These are phyloP conservation scores for Pythium pyrilobum DNA, from an alignment of 352 stramenopile species.

Conservation along the genomic window DNA sequence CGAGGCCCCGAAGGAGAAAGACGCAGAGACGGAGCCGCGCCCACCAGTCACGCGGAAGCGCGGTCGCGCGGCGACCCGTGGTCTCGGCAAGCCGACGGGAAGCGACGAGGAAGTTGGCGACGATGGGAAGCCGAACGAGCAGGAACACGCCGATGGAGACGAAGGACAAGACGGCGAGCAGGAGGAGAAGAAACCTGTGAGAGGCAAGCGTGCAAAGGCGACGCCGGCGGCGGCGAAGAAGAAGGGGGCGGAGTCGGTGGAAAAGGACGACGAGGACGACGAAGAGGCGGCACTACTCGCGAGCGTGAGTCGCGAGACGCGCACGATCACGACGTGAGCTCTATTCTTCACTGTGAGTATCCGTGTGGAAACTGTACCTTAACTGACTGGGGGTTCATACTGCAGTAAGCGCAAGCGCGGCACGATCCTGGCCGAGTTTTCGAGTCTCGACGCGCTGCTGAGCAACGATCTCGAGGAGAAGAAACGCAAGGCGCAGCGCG, in stretches of 20 bases:
- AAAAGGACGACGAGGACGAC: constrained; percentile 22
- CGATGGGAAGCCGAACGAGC: background rate
- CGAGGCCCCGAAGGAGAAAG: background rate
- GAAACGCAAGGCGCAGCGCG: constrained; percentile 48
- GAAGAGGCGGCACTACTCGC: constrained; percentile 36
- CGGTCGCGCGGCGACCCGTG: background rate
- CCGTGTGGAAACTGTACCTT: background rate
- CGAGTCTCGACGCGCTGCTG: constrained; percentile 72
- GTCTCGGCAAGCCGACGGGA: background rate
- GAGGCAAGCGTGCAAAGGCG: background rate
- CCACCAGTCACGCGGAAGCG: background rate
- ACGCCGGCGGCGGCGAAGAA: background rate
- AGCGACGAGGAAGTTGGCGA: background rate
- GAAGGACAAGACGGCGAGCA: background rate
- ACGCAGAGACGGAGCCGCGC: background rate
- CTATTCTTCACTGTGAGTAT: background rate
- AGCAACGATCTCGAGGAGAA: constrained; percentile 51
- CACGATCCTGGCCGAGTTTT: constrained; percentile 56
- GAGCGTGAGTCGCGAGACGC: constrained; percentile 37
- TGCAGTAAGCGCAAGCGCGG: constrained; percentile 18
- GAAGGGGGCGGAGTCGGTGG: background rate
- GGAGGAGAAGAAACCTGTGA: background rate
- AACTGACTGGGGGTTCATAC: background rate
- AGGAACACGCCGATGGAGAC: background rate
- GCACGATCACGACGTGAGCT: constrained; percentile 25